Percentiles rank a stretch among this genome's conserved stretches.
Conservation (phyloP, 768 basidiomycete species). For the Hericium alpestre region DNA sequence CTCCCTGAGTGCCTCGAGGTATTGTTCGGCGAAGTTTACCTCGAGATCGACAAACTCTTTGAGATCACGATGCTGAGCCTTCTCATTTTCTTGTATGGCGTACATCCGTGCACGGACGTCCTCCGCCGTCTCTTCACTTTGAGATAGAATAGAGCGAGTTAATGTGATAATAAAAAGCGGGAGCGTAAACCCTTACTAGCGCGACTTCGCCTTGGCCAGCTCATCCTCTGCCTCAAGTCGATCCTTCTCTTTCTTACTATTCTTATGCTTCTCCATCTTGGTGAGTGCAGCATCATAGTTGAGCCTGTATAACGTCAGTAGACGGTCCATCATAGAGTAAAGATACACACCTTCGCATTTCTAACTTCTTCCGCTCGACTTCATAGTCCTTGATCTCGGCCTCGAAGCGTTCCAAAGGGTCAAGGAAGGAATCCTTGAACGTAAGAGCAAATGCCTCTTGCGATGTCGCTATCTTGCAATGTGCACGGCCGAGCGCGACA, state of each 20-base stretch:
- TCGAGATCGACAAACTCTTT: slow-evolving; percentile 64
- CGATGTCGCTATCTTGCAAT: slow-evolving; percentile 74
- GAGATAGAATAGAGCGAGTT: neutral
- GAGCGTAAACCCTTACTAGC: slow-evolving; percentile 16
- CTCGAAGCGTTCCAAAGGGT: slow-evolving; percentile 50
- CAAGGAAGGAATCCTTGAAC: slow-evolving; percentile 64
- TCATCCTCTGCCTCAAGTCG: slow-evolving; percentile 74
- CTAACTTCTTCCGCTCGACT: slow-evolving; percentile 70
- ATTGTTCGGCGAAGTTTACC: slow-evolving; percentile 61
- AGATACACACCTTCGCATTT: slow-evolving; percentile 61
- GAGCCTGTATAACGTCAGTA: slow-evolving; percentile 33
- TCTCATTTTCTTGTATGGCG: slow-evolving; percentile 71
- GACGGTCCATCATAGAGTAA: neutral
- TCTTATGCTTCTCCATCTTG: slow-evolving; percentile 58
- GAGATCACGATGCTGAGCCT: slow-evolving; percentile 59
- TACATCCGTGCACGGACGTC: slow-evolving; percentile 76
- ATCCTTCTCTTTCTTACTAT: slow-evolving; percentile 69
- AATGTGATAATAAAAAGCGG: slow-evolving; percentile 3
- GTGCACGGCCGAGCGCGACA: slow-evolving; percentile 67
- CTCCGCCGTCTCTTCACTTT: slow-evolving; percentile 77
- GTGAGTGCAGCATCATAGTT: slow-evolving; percentile 67
- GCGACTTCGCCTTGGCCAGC: slow-evolving; percentile 60
- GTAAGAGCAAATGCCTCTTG: slow-evolving; percentile 74
- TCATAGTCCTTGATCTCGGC: slow-evolving; percentile 83
- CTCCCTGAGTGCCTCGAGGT: slow-evolving; percentile 63